A percentile compares a stretch with the other conserved stretches of the same genome.
Evolutionary conservation across 257 asterid species (phyloP).

Genomic region (Forsythia viridissima): DNA sequence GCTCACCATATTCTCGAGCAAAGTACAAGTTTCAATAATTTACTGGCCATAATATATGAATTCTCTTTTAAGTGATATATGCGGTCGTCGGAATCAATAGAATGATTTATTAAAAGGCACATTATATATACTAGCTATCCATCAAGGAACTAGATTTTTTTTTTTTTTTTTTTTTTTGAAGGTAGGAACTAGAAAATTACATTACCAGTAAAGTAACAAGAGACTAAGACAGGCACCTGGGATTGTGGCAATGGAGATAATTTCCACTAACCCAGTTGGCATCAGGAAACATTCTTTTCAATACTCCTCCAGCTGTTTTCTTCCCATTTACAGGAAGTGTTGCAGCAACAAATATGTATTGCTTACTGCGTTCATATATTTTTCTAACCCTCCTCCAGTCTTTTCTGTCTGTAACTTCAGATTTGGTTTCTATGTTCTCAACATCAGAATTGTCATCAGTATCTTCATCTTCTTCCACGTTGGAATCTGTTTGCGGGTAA

Average conservation of each 20-base stretch:
- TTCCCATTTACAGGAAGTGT: conserved; percentile 95
- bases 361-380: conserved; percentile 80
- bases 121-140: conserved; percentile 1
- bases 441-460: conserved; percentile 32
- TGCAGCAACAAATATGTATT: conserved; percentile 94
- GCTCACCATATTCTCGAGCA: neutral
- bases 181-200: conserved; percentile 1
- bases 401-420: conserved; percentile 42
- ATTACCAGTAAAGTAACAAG: conserved; percentile 9
- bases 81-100: neutral
- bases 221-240: conserved; percentile 57
- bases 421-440: conserved; percentile 37
- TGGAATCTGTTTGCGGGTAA: conserved; percentile 32
- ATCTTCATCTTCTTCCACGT: conserved; percentile 46
- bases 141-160: neutral
- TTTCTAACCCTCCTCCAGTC: conserved; percentile 94
- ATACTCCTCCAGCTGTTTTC: conserved; percentile 85
- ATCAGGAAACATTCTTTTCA: conserved; percentile 87
- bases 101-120: neutral
- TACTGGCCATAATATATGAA: neutral
- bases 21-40: neutral
- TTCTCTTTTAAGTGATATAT: neutral
- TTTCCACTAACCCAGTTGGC: conserved; percentile 88
- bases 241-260: conserved; percentile 89
- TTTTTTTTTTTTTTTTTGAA: neutral